Percentiles rank a stretch among this genome's conserved stretches.
phyloP scores from a whole-genome alignment of 2,329 filamentous ascomycete species.

The Aspergillus proliferans region DNA sequence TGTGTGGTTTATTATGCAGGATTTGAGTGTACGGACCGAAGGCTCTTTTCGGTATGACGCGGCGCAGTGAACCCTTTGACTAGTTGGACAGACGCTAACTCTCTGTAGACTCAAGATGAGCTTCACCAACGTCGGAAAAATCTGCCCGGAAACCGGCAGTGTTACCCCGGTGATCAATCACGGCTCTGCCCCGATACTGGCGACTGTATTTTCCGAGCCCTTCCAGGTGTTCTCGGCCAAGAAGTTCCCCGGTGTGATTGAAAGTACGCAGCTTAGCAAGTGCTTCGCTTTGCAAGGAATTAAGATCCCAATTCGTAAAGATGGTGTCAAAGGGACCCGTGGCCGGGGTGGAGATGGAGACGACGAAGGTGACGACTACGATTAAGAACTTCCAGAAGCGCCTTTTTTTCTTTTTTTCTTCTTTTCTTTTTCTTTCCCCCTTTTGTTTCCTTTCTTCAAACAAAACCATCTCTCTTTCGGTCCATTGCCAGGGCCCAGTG shows the following conservation, averaged over 20 bases:
- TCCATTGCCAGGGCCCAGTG: no score
- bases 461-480: no score
- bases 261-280: conserved; percentile 85
- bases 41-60: conserved; percentile 71
- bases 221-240: conserved; percentile 97
- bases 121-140: conserved; percentile 75
- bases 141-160: conserved; percentile 31
- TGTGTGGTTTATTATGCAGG: conserved; percentile 95
- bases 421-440: not conserved
- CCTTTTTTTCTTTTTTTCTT: not conserved
- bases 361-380: conserved; percentile 27
- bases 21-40: conserved; percentile 89
- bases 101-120: conserved; percentile 57
- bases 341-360: conserved; percentile 30
- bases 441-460: no score
- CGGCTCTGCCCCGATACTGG: conserved; percentile 72
- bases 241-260: conserved; percentile 96
- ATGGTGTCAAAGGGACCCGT: conserved; percentile 51
- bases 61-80: not conserved
- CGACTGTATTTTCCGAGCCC: conserved; percentile 75
- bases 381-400: conserved; percentile 10
- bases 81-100: not conserved
- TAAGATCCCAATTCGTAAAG: conserved; percentile 93
- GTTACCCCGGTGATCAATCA: conserved; percentile 56
- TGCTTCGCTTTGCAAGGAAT: conserved; percentile 90